Evolutionary conservation across 805 yeast genomes (phyloP).

Genomic region (Barnettozyma salicaria): DNA sequence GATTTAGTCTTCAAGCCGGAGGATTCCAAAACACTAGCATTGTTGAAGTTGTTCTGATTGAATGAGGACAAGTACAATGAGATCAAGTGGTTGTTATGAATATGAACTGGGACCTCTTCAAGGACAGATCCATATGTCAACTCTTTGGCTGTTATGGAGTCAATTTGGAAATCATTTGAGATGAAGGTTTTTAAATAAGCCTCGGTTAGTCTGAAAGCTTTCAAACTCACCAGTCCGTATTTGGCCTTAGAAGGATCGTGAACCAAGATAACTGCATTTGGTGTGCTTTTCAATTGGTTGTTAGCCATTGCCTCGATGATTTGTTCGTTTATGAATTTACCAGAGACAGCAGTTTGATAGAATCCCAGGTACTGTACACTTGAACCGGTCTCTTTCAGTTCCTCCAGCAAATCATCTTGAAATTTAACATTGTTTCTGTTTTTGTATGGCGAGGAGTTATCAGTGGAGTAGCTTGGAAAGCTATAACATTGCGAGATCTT

Average conservation of each 20-base stretch:
- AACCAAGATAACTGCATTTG: conserved; percentile 48
- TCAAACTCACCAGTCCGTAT: conserved; percentile 56
- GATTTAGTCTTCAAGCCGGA: conserved; percentile 17
- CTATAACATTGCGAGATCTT: conserved; percentile 57
- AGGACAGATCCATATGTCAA: conserved; percentile 61
- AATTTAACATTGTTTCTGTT: conserved; percentile 58
- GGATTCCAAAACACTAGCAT: conserved; percentile 17
- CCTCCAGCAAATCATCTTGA: conserved; percentile 60
- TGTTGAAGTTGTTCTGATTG: conserved; percentile 18
- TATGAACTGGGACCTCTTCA: conserved; percentile 61
- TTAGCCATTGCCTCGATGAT: conserved; percentile 64
- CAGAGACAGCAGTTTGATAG: conserved; percentile 67
- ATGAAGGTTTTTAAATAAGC: conserved; percentile 48
- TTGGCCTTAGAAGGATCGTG: conserved; percentile 67
- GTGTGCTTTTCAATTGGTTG: conserved; percentile 51
- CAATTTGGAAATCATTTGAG: conserved; percentile 56
- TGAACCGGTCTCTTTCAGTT: conserved; percentile 53
- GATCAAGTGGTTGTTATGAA: conserved; percentile 65
- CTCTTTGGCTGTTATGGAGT: conserved; percentile 51
- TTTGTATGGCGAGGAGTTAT: conserved; percentile 49
- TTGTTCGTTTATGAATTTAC: conserved; percentile 60
- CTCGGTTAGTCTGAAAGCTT: conserved; percentile 62
- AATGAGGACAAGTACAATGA: conserved; percentile 44
- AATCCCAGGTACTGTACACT: conserved; percentile 75
- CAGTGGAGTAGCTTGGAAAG: conserved; percentile 54